Evolutionary conservation across 2,329 filamentous ascomycete genomes (phyloP), one percentile per base, ranked within the genome.

Genomic region (Thermomyces lanuginosus): DNA sequence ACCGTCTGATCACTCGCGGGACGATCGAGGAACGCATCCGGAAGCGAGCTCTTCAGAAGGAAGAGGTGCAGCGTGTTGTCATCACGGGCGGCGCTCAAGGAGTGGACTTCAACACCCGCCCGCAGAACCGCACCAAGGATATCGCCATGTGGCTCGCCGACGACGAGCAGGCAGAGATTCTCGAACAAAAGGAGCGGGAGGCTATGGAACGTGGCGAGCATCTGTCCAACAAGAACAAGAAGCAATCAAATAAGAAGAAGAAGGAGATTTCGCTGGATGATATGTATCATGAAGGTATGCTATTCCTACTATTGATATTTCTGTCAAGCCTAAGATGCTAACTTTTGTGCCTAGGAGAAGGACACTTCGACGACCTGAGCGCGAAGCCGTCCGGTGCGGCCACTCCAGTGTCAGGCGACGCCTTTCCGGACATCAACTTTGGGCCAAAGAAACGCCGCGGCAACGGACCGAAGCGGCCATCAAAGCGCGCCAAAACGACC

Each of bases 91-190:
- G 84, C 31, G 68, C 72, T 21, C 68, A 69, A 37, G 77, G 78
- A 30, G 86, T 95, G 35, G 89, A 95, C 61, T 95, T 98, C 64
- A 95, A 92, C 51, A 89, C 86, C 27, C 76, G 89, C 28, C 75
- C 75, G 34, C 86, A 93, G 60, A 93, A 91, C 56, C 73, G 84
- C 36, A 93, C 91, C 49, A 91, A 92, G 56, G 89, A 98, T 46
- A 95, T 95, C 55, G 89, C 89, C 23, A 78, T 95, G 76, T 95
- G 89, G 89, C 73, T 98, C 36, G 86, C 86, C 10, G 89, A 98
- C 48, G 89, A 95, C 40, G 86, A 95, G 31, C 82, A 95, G 49
- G 89, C 83, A 1, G 86, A 89, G 44, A 68, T 89, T 52, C 86
- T 98, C 46, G 86, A 93, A 57, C 73, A 77, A 37, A 83, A 84